Evolutionary conservation across 805 yeast species (phyloP), one percentile per base, ranked within the genome.

Genomic region (Spathaspora gorwiae): DNA sequence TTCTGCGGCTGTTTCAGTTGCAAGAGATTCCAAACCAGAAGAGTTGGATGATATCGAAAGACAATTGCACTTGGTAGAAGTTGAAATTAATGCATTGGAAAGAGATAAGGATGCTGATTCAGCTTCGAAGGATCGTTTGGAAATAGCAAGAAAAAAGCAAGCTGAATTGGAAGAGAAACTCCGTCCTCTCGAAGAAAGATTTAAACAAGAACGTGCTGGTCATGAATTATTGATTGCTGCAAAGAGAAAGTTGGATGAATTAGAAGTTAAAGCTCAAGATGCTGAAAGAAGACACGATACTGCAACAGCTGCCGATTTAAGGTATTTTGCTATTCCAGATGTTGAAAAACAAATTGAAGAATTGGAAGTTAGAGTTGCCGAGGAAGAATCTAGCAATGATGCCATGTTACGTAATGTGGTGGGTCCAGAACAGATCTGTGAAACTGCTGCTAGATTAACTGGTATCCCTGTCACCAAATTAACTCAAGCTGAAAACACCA

Each of bases 211-310:
- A 69, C 84, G 90, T 59, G 81, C 83, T 46, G 94, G 97, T 39
- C 95, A 90, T 60, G 96, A 89, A 57, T 90, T 88, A 64, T 79
- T 94, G 60, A 92, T 94, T 44, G 74, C 82, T 37, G 90, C 95
- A 43, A 90, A 92, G 74, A 81, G 89, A 69, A 88, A 86, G 66
- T 76, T 94, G 54, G 97, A 92, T 57, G 98, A 94, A 53, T 76
- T 94, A 58, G 96, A 89, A 61, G 82, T 79, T 62, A 94, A 94
- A 70, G 98, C 98, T 5, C 77, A 73, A 45, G 98, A 94, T 68
- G 99, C 99, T 24, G 98, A 92, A 65, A 88, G 99, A 77, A 85
- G 97, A 62, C 87, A 87, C 52, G 99, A 94, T 64, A 88, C 90
- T 31, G 92, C 85, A 6, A 78, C 97, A 9, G 96, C 95, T 43